Percentiles rank a stretch among this genome's conserved stretches.
phyloP scores from a whole-genome alignment of 1,284 basidiomycete species.

The Serendipita sp. region DNA sequence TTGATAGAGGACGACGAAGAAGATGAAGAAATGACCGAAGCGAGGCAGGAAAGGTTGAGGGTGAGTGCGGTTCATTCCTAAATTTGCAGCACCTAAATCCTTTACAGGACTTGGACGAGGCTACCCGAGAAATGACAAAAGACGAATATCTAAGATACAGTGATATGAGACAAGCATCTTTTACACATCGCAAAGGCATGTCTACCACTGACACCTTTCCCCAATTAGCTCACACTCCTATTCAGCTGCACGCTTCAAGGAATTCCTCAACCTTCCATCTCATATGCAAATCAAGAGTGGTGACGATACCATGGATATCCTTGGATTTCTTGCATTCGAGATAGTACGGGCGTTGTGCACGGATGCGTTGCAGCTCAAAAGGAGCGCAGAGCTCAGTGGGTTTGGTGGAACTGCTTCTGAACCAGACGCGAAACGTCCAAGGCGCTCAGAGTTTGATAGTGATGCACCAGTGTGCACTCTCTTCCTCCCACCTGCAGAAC shows the following conservation, averaged over 20 bases:
- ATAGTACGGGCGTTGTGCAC: slow-evolving; percentile 89
- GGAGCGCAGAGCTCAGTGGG: slow-evolving; percentile 33
- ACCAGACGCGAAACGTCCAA: slow-evolving; percentile 25
- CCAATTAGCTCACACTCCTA: neutral
- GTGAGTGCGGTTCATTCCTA: slow-evolving; percentile 24
- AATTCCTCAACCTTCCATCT: slow-evolving; percentile 83
- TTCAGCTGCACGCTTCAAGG: slow-evolving; percentile 83
- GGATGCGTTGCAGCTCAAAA: slow-evolving; percentile 72
- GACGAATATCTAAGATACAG: slow-evolving; percentile 97
- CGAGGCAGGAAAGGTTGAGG: slow-evolving; percentile 81
- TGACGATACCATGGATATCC: slow-evolving; percentile 93
- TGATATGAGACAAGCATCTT: slow-evolving; percentile 92
- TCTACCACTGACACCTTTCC: slow-evolving; percentile 6
- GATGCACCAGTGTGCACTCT: slow-evolving; percentile 51
- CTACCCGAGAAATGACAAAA: slow-evolving; percentile 88
- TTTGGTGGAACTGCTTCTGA: slow-evolving; percentile 43
- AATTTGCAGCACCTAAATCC: slow-evolving; percentile 6
- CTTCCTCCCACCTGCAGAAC: slow-evolving; percentile 68
- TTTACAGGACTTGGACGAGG: slow-evolving; percentile 78
- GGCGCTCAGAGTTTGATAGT: slow-evolving; percentile 43
- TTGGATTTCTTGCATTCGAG: slow-evolving; percentile 93
- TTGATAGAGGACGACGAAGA: slow-evolving; percentile 83
- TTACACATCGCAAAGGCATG: slow-evolving; percentile 87
- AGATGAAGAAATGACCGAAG: slow-evolving; percentile 92
- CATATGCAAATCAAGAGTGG: slow-evolving; percentile 84